phyloP scores from a whole-genome alignment of 352 stramenopile species.

The Lagenidium giganteum region DNA sequence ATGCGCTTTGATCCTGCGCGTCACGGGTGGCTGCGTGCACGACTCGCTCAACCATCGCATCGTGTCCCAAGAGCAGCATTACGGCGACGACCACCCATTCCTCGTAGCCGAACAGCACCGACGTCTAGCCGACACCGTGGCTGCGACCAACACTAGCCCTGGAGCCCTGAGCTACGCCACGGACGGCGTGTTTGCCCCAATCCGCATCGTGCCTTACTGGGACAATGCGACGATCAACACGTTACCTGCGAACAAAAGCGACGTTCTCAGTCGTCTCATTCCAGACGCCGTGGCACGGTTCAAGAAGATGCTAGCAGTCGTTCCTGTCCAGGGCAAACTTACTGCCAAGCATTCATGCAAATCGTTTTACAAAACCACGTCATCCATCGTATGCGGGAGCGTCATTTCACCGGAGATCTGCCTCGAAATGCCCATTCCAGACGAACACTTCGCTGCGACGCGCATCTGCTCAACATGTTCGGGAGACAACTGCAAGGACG shows the following conservation, averaged over 20 bases:
- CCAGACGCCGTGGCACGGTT: conserved; percentile 65
- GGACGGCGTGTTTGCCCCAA: conserved; percentile 25
- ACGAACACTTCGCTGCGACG: conserved; percentile 50
- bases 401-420: conserved; percentile 53
- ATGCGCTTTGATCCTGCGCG: too few species aligned
- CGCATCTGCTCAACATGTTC: conserved; percentile 37
- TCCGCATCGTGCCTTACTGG: conserved; percentile 65
- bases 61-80: conserved; percentile 1
- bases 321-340: conserved; percentile 60
- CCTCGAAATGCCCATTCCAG: conserved; percentile 69
- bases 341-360: conserved; percentile 56
- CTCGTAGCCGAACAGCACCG: conserved; percentile 9
- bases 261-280: conserved; percentile 48
- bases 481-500: conserved; percentile 27
- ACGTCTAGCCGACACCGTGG: too few species aligned
- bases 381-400: conserved; percentile 45
- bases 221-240: conserved; percentile 39
- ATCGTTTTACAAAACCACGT: conserved; percentile 45
- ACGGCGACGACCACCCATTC: conserved; percentile 17
- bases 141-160: too few species aligned
- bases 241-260: conserved; percentile 27
- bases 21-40: conserved; percentile 20
- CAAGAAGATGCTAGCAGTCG: conserved; percentile 37
- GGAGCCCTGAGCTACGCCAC: too few species aligned
- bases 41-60: conserved; percentile 17